A percentile compares a stretch with the other conserved stretches of the same genome.
Conservation (phyloP, 768 basidiomycete genomes). For the Russula ochroleuca region DNA sequence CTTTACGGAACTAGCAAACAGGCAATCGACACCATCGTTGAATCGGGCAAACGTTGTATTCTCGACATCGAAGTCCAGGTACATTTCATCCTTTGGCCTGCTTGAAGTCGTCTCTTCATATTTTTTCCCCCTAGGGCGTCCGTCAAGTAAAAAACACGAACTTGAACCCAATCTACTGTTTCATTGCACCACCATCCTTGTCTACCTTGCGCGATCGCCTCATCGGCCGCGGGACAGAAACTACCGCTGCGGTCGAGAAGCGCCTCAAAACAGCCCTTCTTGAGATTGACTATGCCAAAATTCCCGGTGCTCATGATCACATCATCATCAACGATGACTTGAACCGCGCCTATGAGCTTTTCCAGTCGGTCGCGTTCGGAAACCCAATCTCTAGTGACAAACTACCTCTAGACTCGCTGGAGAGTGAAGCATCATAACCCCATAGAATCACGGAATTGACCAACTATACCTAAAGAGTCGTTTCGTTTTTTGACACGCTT, state of each 20-base stretch:
- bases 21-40: conserved; percentile 64
- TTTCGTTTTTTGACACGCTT: conserved; percentile 7
- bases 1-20: conserved; percentile 87
- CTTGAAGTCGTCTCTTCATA: conserved; percentile 10
- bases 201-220: conserved; percentile 65
- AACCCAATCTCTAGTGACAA: conserved; percentile 54
- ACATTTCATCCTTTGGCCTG: conserved; percentile 29
- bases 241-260: conserved; percentile 62
- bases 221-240: conserved; percentile 78
- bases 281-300: conserved; percentile 82
- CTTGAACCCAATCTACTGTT: conserved; percentile 83
- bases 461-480: neutral
- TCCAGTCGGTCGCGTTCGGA: conserved; percentile 74
- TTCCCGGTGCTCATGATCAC: conserved; percentile 68
- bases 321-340: conserved; percentile 90
- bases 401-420: conserved; percentile 52
- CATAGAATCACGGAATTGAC: neutral
- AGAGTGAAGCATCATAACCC: conserved; percentile 37
- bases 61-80: conserved; percentile 97
- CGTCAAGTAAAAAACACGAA: conserved; percentile 82
- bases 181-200: conserved; percentile 86
- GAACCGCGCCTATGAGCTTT: conserved; percentile 73
- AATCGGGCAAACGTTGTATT: conserved; percentile 75
- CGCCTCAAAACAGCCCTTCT: conserved; percentile 72
- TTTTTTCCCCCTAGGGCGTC: conserved; percentile 71